These are phyloP conservation scores for Penicillium herquei DNA, from an alignment of 495 filamentous ascomycete genomes.

Conservation along the genomic window DNA sequence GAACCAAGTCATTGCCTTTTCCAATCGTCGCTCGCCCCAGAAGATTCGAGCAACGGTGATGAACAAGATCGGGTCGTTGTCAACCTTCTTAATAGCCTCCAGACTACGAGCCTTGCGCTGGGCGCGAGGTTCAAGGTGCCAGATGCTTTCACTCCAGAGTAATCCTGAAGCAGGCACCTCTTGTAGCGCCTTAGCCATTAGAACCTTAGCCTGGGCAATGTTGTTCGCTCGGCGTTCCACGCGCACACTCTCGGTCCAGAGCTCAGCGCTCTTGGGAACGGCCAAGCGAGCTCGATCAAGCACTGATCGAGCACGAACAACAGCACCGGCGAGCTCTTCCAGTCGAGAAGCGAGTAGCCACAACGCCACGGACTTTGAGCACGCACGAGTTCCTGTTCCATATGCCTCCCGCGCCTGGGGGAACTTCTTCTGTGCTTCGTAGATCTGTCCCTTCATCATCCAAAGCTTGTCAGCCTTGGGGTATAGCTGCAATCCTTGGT, in stretches of 20 bases:
- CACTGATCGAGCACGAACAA: slow-evolving; percentile 87
- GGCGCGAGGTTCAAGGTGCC: slow-evolving; percentile 86
- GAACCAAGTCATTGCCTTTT: slow-evolving; percentile 94
- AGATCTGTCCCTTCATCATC: slow-evolving; percentile 99
- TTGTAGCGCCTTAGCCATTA: slow-evolving; percentile 91
- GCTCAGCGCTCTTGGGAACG: slow-evolving; percentile 75
- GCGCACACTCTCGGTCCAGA: slow-evolving; percentile 90
- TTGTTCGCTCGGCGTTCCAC: slow-evolving; percentile 90
- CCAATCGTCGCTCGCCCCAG: slow-evolving; percentile 76
- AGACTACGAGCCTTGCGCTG: slow-evolving; percentile 86
- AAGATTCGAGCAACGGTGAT: slow-evolving; percentile 74
- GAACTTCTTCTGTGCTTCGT: slow-evolving; percentile 72
- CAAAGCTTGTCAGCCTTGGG: slow-evolving; percentile 85
- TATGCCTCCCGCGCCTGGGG: slow-evolving; percentile 91
- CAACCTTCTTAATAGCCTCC: slow-evolving; percentile 94
- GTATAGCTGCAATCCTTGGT: slow-evolving; percentile 83
- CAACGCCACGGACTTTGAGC: slow-evolving; percentile 76
- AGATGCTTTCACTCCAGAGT: slow-evolving; percentile 91
- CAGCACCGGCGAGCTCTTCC: slow-evolving; percentile 78
- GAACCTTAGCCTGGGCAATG: slow-evolving; percentile 73
- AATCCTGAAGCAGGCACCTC: slow-evolving; percentile 87
- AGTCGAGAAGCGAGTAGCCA: slow-evolving; percentile 86
- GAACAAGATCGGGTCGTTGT: slow-evolving; percentile 85
- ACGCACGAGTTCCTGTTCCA: slow-evolving; percentile 81
- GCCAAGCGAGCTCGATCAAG: slow-evolving; percentile 88